These are phyloP conservation scores for Aspergillus sergii DNA, from an alignment of 2,329 filamentous ascomycete species.

Conservation along the genomic window DNA sequence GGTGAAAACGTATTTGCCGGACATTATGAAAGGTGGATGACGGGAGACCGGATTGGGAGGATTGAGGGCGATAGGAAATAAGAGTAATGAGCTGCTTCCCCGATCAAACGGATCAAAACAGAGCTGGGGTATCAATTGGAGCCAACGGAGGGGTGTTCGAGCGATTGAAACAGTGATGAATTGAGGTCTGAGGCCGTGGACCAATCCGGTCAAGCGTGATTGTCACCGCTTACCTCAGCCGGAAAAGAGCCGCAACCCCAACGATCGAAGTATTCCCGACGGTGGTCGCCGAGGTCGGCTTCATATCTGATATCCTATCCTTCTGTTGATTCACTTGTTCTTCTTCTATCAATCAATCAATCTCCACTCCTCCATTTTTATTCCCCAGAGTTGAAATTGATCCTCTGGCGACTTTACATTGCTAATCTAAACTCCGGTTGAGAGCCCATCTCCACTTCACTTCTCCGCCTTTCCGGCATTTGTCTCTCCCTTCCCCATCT, in stretches of 20 bases:
- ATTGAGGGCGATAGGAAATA: no score
- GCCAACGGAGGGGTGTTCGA: constrained; percentile 6
- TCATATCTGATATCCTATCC: background rate
- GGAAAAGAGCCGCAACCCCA: constrained; percentile 23
- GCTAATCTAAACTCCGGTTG: background rate
- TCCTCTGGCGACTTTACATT: background rate
- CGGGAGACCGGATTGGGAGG: constrained; percentile 10
- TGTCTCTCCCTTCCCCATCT: constrained; percentile 14
- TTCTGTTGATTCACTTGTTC: background rate
- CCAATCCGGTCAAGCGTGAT: constrained; percentile 31
- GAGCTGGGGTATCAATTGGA: constrained; percentile 16
- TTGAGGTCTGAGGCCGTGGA: constrained; percentile 13
- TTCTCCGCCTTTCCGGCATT: constrained; percentile 14
- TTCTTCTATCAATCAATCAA: constrained; percentile 16
- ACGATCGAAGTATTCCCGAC: background rate
- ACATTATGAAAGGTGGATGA: constrained; percentile 61
- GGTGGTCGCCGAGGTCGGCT: constrained; percentile 22
- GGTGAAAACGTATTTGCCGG: constrained; percentile 87
- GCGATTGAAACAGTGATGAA: constrained; percentile 6
- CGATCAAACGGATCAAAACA: constrained; percentile 11
- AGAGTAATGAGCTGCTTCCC: background rate
- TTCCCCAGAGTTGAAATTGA: background rate
- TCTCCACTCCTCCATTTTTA: constrained; percentile 16
- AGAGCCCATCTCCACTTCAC: constrained; percentile 1
- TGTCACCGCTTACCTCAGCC: constrained; percentile 34